phyloP scores from a whole-genome alignment of 768 basidiomycete genomes.

The Leccinum uliginosum region DNA sequence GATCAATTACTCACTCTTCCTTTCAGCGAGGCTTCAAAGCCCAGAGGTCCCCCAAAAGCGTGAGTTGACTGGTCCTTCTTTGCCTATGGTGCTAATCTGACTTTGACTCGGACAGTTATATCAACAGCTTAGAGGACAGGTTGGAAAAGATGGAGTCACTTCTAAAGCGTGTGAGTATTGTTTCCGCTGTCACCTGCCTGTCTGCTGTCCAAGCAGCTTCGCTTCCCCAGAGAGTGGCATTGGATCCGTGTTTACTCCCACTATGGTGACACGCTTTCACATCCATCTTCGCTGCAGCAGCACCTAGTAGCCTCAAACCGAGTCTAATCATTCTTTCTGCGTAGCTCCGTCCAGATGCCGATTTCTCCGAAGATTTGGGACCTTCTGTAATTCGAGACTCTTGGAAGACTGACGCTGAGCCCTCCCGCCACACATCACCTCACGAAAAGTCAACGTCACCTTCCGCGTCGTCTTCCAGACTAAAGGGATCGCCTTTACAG shows the following conservation, averaged over 20 bases:
- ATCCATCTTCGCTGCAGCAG: background rate
- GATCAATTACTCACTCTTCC: background rate
- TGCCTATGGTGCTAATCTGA: background rate
- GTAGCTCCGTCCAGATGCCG: conserved; percentile 58
- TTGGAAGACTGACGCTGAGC: conserved; percentile 44
- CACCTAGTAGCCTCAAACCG: background rate
- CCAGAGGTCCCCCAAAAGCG: conserved; percentile 67
- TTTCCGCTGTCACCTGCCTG: background rate
- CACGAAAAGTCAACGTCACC: conserved; percentile 24
- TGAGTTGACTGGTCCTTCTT: conserved; percentile 30
- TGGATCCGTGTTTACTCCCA: background rate
- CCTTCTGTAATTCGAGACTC: conserved; percentile 59
- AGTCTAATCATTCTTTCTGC: conserved; percentile 11
- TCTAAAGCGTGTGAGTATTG: conserved; percentile 43
- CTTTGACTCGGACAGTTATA: conserved; percentile 44
- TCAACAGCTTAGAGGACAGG: conserved; percentile 55
- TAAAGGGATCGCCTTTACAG: conserved; percentile 10
- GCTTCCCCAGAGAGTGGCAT: background rate
- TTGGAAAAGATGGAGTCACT: conserved; percentile 53
- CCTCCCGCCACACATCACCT: conserved; percentile 3
- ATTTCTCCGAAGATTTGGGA: conserved; percentile 61
- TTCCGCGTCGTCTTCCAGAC: conserved; percentile 11
- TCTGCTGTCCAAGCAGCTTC: background rate
- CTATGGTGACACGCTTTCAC: background rate
- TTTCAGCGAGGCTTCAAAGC: conserved; percentile 56